phyloP scores from a whole-genome alignment of 306 rosid species.

The Prunus mongolica region DNA sequence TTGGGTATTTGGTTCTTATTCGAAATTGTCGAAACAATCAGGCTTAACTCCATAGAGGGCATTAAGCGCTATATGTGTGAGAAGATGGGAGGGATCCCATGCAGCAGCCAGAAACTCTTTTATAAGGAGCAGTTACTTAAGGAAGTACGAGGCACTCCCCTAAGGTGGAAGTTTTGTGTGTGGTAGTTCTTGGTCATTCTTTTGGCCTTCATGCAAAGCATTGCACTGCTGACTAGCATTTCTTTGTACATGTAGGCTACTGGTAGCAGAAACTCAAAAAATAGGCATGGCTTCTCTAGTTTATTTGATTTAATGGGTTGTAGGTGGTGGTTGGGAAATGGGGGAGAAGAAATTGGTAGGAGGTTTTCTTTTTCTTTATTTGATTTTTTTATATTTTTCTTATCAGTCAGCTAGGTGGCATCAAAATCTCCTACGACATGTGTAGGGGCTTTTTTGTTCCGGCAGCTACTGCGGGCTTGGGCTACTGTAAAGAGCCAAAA shows the following conservation, averaged over 20 bases:
- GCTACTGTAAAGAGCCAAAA: no score
- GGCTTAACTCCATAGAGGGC: not conserved
- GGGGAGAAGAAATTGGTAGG: no score
- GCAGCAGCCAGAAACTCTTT: not conserved
- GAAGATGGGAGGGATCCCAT: not conserved
- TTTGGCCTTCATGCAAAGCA: not conserved
- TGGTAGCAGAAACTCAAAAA: not conserved
- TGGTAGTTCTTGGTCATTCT: constrained; percentile 4
- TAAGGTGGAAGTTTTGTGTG: not conserved
- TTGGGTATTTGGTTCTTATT: not conserved
- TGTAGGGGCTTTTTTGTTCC: no score
- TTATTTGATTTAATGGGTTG: not conserved
- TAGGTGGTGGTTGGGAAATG: no score
- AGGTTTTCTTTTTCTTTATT: no score
- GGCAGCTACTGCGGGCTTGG: no score
- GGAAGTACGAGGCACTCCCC: not conserved
- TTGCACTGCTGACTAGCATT: not conserved
- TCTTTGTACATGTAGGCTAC: not conserved
- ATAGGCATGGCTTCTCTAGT: not conserved
- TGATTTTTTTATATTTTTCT: no score
- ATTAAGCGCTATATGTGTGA: not conserved
- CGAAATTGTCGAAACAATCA: not conserved
- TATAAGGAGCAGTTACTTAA: not conserved
- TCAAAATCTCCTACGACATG: no score
- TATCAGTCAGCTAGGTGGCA: no score